Conservation (phyloP, 1,139 yeast species). For the Yamadazyma membranifaciens region DNA sequence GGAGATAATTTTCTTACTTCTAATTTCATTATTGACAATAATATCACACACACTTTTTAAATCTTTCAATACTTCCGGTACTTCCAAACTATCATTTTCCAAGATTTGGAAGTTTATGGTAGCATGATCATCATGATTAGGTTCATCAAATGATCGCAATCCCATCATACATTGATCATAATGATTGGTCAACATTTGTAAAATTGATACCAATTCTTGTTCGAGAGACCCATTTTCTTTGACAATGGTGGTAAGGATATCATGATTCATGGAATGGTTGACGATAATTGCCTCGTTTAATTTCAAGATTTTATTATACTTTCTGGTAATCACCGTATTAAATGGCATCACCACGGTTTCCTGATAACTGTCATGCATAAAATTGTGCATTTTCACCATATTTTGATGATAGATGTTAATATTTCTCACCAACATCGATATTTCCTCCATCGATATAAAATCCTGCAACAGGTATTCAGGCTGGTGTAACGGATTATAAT, state of each 20-base stretch:
- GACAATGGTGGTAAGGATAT: conserved; percentile 20
- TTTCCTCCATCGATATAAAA: conserved; percentile 38
- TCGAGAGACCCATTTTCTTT: conserved; percentile 56
- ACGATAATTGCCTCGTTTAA: conserved; percentile 24
- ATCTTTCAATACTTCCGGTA: conserved; percentile 30
- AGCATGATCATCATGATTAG: conserved; percentile 1
- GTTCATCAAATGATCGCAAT: conserved; percentile 17
- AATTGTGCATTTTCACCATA: conserved; percentile 21
- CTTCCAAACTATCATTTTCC: conserved; percentile 32
- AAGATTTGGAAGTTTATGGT: conserved; percentile 29
- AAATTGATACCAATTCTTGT: conserved; percentile 64
- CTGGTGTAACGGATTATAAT: conserved; percentile 1
- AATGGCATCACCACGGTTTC: conserved; percentile 18
- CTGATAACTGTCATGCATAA: conserved; percentile 20
- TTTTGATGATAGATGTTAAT: conserved; percentile 29
- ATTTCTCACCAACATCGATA: conserved; percentile 24
- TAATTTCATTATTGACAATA: conserved; percentile 32
- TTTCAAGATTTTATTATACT: conserved; percentile 18
- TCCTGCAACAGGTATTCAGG: conserved; percentile 15
- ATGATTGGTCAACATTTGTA: conserved; percentile 75
- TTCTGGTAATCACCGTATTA: conserved; percentile 15
- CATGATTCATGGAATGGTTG: conserved; percentile 16
- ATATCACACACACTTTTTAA: conserved; percentile 36
- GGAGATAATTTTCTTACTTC: conserved; percentile 27
- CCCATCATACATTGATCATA: conserved; percentile 70